Conservation (phyloP, 139 green algal species). For the Coelastrella sp. region DNA sequence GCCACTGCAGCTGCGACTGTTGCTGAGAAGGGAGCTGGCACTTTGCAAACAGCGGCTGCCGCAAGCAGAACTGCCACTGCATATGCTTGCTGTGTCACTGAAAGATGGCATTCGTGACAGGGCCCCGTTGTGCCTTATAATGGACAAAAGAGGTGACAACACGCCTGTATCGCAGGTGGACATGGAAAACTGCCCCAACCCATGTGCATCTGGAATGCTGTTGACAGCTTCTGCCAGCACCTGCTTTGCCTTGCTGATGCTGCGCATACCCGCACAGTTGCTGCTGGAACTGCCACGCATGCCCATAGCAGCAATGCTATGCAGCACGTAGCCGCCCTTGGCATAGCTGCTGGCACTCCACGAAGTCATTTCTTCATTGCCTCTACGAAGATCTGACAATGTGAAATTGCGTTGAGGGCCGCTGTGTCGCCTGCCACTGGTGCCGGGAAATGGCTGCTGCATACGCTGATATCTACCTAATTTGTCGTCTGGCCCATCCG, state of each 20-base stretch:
- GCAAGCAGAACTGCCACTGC: neutral
- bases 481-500: too few relatives aligned
- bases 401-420: neutral
- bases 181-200: neutral
- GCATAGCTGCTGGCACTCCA: neutral
- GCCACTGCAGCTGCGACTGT: neutral
- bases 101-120: neutral
- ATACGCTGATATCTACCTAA: too few relatives aligned
- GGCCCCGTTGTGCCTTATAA: slow-evolving; percentile 22
- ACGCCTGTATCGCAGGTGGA: slow-evolving; percentile 38
- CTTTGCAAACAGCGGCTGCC: neutral
- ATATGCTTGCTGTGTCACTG: neutral
- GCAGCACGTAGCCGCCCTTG: neutral
- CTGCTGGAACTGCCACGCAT: neutral
- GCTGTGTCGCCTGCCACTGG: neutral
- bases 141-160: slow-evolving; percentile 38
- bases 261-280: neutral
- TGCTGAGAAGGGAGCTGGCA: neutral
- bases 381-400: slow-evolving; percentile 8
- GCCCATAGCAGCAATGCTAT: neutral
- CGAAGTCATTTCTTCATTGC: neutral
- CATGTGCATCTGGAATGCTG: slow-evolving; percentile 8
- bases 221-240: slow-evolving; percentile 44
- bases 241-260: slow-evolving; percentile 48
- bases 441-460: slow-evolving; percentile 15